A percentile compares a stretch with the other conserved stretches of the same genome.
Evolutionary conservation across 495 filamentous ascomycete species (phyloP).

Genomic region (Aspergillus baeticus): DNA sequence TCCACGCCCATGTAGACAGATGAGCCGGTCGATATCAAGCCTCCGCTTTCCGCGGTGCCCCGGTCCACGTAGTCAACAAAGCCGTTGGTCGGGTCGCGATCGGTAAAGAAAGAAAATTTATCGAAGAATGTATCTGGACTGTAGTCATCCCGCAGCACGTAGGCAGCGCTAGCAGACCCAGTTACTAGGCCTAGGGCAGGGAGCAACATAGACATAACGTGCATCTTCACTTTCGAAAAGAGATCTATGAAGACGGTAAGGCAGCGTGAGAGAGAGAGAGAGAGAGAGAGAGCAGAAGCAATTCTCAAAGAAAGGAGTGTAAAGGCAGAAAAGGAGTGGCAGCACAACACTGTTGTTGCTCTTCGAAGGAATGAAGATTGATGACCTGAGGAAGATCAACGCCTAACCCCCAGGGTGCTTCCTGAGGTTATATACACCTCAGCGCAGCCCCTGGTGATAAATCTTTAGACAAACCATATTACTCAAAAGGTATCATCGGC

Average conservation of each 20-base stretch:
- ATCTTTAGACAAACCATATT: constrained; percentile 5
- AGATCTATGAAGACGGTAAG: constrained; percentile 5
- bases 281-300: not conserved
- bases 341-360: constrained; percentile 2
- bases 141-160: constrained; percentile 50
- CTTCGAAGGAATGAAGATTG: not conserved
- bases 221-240: constrained; percentile 29
- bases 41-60: constrained; percentile 46
- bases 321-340: constrained; percentile 4
- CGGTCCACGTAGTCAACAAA: constrained; percentile 63
- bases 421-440: constrained; percentile 1
- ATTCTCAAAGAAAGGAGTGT: not conserved
- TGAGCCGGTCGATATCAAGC: constrained; percentile 52
- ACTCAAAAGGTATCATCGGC: constrained; percentile 13
- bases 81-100: constrained; percentile 64
- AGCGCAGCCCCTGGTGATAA: not conserved
- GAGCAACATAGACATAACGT: constrained; percentile 38
- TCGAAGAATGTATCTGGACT: constrained; percentile 47
- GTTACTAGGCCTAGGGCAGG: constrained; percentile 37
- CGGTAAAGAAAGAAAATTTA: constrained; percentile 51
- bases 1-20: constrained; percentile 46
- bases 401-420: not conserved
- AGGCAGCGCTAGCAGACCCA: constrained; percentile 43
- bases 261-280: constrained; percentile 6
- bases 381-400: not conserved